Conservation (phyloP, 2,329 filamentous ascomycete species). For the Penicillium sp. region DNA sequence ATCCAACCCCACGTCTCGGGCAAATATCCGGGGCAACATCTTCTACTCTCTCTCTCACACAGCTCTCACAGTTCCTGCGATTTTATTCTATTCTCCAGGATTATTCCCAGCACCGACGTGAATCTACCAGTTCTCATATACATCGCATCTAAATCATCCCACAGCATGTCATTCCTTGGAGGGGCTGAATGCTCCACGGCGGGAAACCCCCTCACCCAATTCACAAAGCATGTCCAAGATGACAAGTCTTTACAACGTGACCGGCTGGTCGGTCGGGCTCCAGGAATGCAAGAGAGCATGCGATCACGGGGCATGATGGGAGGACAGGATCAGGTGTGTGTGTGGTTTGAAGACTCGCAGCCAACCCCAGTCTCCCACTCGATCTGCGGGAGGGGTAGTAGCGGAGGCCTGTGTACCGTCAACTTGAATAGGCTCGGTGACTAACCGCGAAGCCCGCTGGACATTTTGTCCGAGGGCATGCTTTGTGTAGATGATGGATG, state of each 20-base stretch:
- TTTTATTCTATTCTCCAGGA: too few relatives aligned
- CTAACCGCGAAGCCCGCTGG: conserved; percentile 17
- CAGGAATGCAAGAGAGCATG: conserved; percentile 69
- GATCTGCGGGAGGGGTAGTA: neutral
- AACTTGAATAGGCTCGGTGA: neutral
- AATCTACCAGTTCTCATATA: neutral
- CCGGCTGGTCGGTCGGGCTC: conserved; percentile 69
- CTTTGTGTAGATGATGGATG: conserved; percentile 71
- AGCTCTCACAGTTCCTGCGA: neutral
- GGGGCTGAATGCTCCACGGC: conserved; percentile 95
- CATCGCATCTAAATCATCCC: neutral
- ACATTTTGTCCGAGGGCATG: conserved; percentile 14
- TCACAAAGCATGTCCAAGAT: conserved; percentile 94
- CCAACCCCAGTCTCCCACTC: neutral
- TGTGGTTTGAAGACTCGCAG: conserved; percentile 5
- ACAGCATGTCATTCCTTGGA: conserved; percentile 85
- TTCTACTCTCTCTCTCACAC: conserved; percentile 3
- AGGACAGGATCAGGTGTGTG: conserved; percentile 64
- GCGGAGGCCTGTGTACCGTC: neutral
- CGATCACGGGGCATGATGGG: conserved; percentile 63
- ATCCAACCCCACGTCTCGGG: conserved; percentile 18
- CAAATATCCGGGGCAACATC: conserved; percentile 9
- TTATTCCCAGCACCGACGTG: too few relatives aligned
- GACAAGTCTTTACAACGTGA: conserved; percentile 93
- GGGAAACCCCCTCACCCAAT: conserved; percentile 92